Evolutionary conservation across 208 protist genomes (phyloP).

Genomic region (Trypanosomatidae sp.): DNA sequence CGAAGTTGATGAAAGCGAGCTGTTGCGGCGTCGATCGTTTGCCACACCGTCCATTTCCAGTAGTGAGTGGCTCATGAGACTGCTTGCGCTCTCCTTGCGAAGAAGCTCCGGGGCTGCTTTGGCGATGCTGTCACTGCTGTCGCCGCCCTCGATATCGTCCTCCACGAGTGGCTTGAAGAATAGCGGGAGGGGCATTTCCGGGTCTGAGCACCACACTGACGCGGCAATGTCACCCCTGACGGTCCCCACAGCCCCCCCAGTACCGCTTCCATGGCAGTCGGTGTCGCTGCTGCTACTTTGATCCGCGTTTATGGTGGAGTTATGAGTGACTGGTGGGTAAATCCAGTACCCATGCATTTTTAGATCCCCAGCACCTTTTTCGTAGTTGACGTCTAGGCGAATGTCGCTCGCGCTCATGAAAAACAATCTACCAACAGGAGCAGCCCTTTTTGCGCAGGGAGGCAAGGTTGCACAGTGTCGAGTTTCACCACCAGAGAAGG

Average conservation of each 20-base stretch:
- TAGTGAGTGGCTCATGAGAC: neutral
- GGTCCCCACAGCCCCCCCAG: neutral
- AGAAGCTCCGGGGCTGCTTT: constrained; percentile 13
- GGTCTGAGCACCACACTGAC: neutral
- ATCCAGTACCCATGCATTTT: constrained; percentile 25
- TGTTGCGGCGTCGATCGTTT: neutral
- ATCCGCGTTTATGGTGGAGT: constrained; percentile 10
- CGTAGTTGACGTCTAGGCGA: constrained; percentile 4
- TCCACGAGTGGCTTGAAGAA: constrained; percentile 18
- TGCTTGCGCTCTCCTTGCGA: neutral
- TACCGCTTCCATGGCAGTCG: neutral
- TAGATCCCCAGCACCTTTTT: constrained; percentile 10
- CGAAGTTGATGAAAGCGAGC: neutral
- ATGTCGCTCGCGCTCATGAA: neutral
- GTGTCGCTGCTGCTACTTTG: constrained; percentile 3
- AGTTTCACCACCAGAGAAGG: neutral
- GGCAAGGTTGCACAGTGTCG: neutral
- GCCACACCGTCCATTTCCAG: neutral
- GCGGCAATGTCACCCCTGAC: neutral
- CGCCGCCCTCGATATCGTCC: constrained; percentile 21
- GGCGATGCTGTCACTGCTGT: neutral
- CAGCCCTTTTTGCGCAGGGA: neutral
- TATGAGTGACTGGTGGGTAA: constrained; percentile 4
- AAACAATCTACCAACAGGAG: neutral
- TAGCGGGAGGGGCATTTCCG: neutral